Conservation (phyloP, 1,284 basidiomycete genomes). For the Apiotrichum siamense region DNA sequence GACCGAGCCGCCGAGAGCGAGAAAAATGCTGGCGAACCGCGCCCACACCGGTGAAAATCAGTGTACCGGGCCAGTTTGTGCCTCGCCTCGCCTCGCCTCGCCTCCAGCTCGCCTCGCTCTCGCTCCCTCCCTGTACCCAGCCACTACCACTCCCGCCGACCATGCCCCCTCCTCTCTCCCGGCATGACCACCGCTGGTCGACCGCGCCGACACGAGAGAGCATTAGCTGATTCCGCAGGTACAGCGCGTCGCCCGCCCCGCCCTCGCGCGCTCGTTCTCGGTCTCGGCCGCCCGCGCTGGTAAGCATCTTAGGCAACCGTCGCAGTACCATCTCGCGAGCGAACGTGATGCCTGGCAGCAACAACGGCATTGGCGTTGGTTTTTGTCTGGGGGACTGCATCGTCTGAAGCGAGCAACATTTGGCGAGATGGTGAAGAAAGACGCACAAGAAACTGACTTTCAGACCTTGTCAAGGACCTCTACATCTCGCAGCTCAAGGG, state of each 20-base stretch:
- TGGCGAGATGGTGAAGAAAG: not conserved
- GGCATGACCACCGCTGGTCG: not conserved
- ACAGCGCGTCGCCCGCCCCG: slow-evolving; percentile 29
- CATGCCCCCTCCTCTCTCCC: not conserved
- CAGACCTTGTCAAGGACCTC: slow-evolving; percentile 87
- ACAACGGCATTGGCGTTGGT: no score
- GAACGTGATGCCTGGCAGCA: no score
- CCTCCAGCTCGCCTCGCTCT: no score
- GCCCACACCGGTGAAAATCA: no score
- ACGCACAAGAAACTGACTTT: not conserved
- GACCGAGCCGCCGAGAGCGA: not conserved
- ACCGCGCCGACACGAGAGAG: not conserved
- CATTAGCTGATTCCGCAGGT: slow-evolving; percentile 18
- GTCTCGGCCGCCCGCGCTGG: slow-evolving; percentile 66
- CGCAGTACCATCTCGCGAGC: no score
- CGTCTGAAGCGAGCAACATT: no score
- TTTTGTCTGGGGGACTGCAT: no score
- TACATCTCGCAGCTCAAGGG: slow-evolving; percentile 84
- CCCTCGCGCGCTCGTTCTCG: slow-evolving; percentile 53
- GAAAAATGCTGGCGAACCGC: no score
- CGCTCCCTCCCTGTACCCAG: not conserved
- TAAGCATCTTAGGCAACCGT: no score
- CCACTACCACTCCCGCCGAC: not conserved
- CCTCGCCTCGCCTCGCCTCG: no score
- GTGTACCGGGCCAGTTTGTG: no score